These are phyloP conservation scores for Erythrobasidium hasegawianum DNA, from an alignment of 1,284 basidiomycete species.

Conservation along the genomic window DNA sequence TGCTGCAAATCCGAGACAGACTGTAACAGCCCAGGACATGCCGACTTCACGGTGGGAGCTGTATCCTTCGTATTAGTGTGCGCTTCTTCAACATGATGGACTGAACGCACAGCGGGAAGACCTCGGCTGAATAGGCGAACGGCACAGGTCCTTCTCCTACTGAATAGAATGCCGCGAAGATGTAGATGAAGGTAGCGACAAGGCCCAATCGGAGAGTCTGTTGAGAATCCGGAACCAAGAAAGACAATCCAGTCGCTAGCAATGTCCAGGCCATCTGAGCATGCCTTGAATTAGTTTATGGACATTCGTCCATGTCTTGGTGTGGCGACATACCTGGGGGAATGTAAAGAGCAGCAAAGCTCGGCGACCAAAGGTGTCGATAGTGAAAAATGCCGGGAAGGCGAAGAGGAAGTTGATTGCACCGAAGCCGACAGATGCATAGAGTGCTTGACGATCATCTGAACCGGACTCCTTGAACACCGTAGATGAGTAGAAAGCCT, in stretches of 20 bases:
- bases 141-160: constrained; percentile 70
- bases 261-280: constrained; percentile 59
- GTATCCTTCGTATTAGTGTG: no score
- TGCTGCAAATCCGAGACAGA: constrained; percentile 55
- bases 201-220: constrained; percentile 54
- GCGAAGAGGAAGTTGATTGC: constrained; percentile 54
- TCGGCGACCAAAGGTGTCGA: constrained; percentile 64
- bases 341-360: constrained; percentile 64
- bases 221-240: constrained; percentile 51
- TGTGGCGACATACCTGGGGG: no score
- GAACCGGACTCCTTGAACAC: constrained; percentile 62
- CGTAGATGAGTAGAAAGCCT: constrained; percentile 58
- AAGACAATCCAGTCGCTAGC: constrained; percentile 61
- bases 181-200: constrained; percentile 52
- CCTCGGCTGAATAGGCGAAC: constrained; percentile 53
- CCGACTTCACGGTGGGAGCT: constrained; percentile 48
- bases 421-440: constrained; percentile 62
- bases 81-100: no score
- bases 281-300: no score
- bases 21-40: constrained; percentile 57
- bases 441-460: constrained; percentile 53
- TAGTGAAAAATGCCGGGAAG: constrained; percentile 46
- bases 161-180: constrained; percentile 59
- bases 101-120: constrained; percentile 53
- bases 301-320: no score